Evolutionary conservation across 371 early-diverging fungal genomes (phyloP).

Genomic region (Lichtheimia hyalospora): DNA sequence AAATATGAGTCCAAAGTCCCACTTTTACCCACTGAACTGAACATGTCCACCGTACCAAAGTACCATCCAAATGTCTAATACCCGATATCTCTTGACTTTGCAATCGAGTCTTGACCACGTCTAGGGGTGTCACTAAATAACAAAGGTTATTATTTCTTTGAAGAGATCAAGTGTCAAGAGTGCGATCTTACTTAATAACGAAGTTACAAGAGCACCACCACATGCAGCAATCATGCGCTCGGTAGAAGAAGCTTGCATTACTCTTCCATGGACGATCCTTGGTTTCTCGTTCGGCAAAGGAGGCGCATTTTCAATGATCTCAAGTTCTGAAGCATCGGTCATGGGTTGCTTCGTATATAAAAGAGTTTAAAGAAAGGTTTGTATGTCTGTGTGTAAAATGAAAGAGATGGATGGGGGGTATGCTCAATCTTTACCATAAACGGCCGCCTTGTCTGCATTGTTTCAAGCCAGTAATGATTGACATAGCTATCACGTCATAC

Average conservation of each 20-base stretch:
- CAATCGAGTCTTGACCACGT: slow-evolving; percentile 91
- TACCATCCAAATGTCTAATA: slow-evolving; percentile 24
- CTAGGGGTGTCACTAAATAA: slow-evolving; percentile 71
- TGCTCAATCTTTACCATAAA: too few relatives aligned
- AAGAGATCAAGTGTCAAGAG: neutral
- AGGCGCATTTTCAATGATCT: slow-evolving; percentile 16
- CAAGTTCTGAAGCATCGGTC: slow-evolving; percentile 18
- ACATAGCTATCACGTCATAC: too few relatives aligned
- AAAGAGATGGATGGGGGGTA: neutral
- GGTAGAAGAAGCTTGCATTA: slow-evolving; percentile 24
- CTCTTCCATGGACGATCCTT: neutral
- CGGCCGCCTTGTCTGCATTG: too few relatives aligned
- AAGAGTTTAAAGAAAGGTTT: neutral
- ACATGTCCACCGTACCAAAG: slow-evolving; percentile 18
- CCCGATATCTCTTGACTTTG: slow-evolving; percentile 66
- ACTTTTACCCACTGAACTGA: neutral
- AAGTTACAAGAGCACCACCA: slow-evolving; percentile 40
- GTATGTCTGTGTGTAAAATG: too few relatives aligned
- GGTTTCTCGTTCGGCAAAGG: slow-evolving; percentile 7
- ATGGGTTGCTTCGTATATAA: slow-evolving; percentile 2
- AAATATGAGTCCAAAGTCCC: neutral
- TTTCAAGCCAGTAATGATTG: too few relatives aligned
- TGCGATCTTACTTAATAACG: slow-evolving; percentile 35
- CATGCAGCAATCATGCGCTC: slow-evolving; percentile 45
- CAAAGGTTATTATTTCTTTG: neutral